These are phyloP conservation scores for Plasmodium malariae DNA, from an alignment of 169 alveolate genomes.

Conservation along the genomic window DNA sequence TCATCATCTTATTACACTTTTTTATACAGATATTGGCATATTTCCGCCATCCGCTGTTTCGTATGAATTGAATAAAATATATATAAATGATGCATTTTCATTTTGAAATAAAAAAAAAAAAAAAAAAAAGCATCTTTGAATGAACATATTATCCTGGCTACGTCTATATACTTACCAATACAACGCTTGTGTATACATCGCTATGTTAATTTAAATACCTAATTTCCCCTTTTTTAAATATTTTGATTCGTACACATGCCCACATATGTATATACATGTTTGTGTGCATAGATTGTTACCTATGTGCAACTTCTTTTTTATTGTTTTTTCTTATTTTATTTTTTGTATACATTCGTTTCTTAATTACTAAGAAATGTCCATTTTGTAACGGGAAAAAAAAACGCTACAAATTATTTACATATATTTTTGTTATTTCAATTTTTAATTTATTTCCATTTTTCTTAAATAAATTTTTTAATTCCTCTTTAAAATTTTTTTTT, in stretches of 20 bases:
- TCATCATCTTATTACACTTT: constrained; percentile 62
- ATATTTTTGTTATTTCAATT: neutral
- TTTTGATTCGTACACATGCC: too few species aligned
- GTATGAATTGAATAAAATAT: constrained; percentile 46
- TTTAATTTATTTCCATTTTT: neutral
- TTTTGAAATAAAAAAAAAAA: neutral
- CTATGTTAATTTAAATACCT: too few species aligned
- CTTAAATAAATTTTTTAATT: too few species aligned
- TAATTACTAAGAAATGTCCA: neutral
- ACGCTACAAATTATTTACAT: neutral
- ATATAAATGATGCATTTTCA: constrained; percentile 26
- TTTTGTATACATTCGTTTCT: neutral
- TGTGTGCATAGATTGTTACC: too few species aligned
- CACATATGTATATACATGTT: too few species aligned
- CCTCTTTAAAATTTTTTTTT: neutral
- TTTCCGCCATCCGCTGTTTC: constrained; percentile 66
- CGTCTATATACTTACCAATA: neutral
- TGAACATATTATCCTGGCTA: neutral
- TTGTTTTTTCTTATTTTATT: too few species aligned
- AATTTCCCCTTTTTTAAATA: too few species aligned
- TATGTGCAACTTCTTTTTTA: too few species aligned
- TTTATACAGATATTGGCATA: constrained; percentile 72
- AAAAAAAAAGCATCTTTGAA: neutral
- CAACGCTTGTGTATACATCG: neutral
- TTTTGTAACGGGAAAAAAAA: neutral